Base-by-base conservation (phyloP, 805 yeast genomes). In the Candida incommunis region DNA sequence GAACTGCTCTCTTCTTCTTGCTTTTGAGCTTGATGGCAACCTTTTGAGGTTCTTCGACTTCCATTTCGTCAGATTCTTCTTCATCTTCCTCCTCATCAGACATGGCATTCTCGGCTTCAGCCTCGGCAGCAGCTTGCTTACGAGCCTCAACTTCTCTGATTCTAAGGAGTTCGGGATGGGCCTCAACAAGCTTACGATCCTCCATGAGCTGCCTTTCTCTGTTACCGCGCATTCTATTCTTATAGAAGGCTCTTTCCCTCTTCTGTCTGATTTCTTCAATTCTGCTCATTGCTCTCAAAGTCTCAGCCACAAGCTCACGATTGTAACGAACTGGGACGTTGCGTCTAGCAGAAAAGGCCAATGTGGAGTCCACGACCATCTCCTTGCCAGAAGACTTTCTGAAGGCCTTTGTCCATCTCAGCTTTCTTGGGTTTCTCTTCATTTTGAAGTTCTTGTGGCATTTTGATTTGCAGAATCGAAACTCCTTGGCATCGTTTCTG, bases 351-450 rank as follows among this genome's bases (percentile, higher is more conserved):
- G 95, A 95, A 66, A 92, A 92, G 0, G 97, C 84, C 59, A 92
- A 74, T 3, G 98, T 88, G 3, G 95, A 82, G 61, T 92, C 98
- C 47, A 92, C 97, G 22, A 94, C 96, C 72, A 92, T 76, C 64
- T 92, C 98, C 66, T 92, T 92, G 59, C 98, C 98, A 41, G 97
- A 97, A 50, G 97, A 94, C 66, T 92, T 92, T 70, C 98, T 79
- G 75, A 92, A 92, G 1, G 98, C 97, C 66, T 92, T 92, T 46
- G 98, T 92, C 98, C 98, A 92, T 68, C 76, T 83, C 67, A 88
- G 78, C 67, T 92, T 92, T 70, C 98, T 81, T 56, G 98, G 98
- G 71, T 92, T 92, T 68, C 98, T 81, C 73, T 95, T 87, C 71
- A 87, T 94, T 65, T 92, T 92, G 78, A 92, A 92, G 46, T 87